Percentiles rank a stretch among this genome's conserved stretches.
Conservation (phyloP, 1,139 yeast genomes). For the Kodamaea derodonti region DNA sequence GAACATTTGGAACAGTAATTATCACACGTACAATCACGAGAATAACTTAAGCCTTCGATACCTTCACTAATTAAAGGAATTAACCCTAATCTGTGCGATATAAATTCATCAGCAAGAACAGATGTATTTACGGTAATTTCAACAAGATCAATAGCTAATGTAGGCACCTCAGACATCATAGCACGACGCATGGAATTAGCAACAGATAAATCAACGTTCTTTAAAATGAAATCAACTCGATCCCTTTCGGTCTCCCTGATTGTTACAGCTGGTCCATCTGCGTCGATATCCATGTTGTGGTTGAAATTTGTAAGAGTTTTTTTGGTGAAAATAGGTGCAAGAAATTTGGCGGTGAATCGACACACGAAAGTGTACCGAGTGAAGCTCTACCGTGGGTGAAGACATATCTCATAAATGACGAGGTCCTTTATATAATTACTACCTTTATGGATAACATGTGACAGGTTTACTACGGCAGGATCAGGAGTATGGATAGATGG, state of each 20-base stretch:
- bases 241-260: constrained; percentile 83
- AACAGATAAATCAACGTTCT: constrained; percentile 83
- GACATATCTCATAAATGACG: too few relatives aligned
- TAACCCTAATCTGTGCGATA: constrained; percentile 88
- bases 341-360: too few relatives aligned
- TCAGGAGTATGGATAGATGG: too few relatives aligned
- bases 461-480: too few relatives aligned
- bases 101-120: constrained; percentile 93
- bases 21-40: constrained; percentile 96
- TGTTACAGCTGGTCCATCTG: constrained; percentile 69
- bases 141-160: constrained; percentile 91
- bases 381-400: too few relatives aligned
- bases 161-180: constrained; percentile 95
- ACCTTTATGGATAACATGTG: too few relatives aligned
- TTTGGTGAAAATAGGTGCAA: too few relatives aligned
- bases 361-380: too few relatives aligned
- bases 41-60: constrained; percentile 73
- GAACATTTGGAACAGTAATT: constrained; percentile 95
- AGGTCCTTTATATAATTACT: too few relatives aligned
- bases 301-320: neutral
- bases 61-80: constrained; percentile 85
- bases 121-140: constrained; percentile 92
- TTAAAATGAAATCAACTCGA: constrained; percentile 83
- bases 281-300: constrained; percentile 36
- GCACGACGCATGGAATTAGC: constrained; percentile 91